Evolutionary conservation across 805 yeast genomes (phyloP), one percentile per base, ranked within the genome.

Genomic region (Lipomyces spencermartinsiae): DNA sequence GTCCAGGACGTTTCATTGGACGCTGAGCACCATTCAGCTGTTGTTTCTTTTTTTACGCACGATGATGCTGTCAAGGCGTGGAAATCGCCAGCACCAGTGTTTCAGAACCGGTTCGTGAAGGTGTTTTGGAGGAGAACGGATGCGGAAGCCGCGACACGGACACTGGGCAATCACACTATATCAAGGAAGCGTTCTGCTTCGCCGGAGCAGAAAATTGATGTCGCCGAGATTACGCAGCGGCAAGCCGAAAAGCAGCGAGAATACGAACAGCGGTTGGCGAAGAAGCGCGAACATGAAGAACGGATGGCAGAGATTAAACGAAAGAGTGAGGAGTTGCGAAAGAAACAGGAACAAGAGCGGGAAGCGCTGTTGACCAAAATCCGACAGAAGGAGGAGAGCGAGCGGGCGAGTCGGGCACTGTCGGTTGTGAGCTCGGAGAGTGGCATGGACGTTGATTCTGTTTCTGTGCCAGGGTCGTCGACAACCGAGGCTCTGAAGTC

Each of bases 81-180:
- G 81, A 59, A 73, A 5, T 77, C 79, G 35, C 84, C 86, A 0
- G 78, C 74, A 2, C 83, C 86, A 5, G 79, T 84, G 16, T 84
- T 84, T 69, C 81, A 79, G 63, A 84, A 84, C 76, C 80, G 87
- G 62, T 83, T 83, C 68, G 80, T 84, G 69, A 84, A 84, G 73
- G 80, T 84, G 53, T 83, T 74, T 73, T 84, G 83, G 82, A 78
- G 79, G 31, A 71, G 68, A 57, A 67, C 72, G 10, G 71, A 67
- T 35, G 69, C 49, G 29, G 71, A 68, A 39, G 61, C 31, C 29
- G 59, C 54, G 7, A 60, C 33, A 16, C 53, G 58, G 39, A 16
- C 39, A 29, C 39, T 61, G 19, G 54, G 10, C 14, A 8, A 53
- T n/a, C 31, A 22, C 22, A 34, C 55, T 5, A 0, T 22, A 14